Evolutionary conservation across 306 rosid genomes (phyloP).

Genomic region (Dryas octopetala): DNA sequence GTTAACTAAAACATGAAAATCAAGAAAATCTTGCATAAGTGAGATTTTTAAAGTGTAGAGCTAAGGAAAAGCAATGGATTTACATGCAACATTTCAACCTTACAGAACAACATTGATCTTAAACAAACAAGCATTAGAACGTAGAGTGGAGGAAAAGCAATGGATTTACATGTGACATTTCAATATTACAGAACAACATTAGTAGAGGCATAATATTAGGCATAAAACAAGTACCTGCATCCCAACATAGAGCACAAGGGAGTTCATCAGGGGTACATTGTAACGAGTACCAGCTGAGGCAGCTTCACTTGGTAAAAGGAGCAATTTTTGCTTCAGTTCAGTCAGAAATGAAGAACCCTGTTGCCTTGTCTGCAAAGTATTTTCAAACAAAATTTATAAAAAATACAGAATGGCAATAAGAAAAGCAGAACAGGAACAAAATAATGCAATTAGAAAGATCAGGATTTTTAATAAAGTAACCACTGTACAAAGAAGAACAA

Average conservation of each 20-base stretch:
- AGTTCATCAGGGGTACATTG: slow-evolving; percentile 91
- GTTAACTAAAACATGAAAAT: neutral
- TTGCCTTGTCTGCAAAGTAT: slow-evolving; percentile 68
- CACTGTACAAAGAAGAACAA: neutral
- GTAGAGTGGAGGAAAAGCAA: too few species aligned
- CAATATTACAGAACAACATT: neutral
- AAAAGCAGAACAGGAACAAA: neutral
- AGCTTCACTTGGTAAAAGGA: slow-evolving; percentile 72
- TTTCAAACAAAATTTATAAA: slow-evolving; percentile 5
- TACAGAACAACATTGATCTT: neutral
- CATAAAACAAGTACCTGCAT: slow-evolving; percentile 71
- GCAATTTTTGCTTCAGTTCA: slow-evolving; percentile 84
- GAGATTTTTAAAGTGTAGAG: neutral
- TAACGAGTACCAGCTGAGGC: slow-evolving; percentile 84
- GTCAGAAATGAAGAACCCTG: slow-evolving; percentile 63
- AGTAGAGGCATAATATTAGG: neutral
- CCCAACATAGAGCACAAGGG: slow-evolving; percentile 92
- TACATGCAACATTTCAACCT: neutral
- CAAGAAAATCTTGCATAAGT: neutral
- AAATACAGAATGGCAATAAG: neutral
- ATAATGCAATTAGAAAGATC: neutral
- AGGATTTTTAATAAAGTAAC: neutral
- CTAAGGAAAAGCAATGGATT: neutral
- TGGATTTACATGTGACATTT: too few species aligned
- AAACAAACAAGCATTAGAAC: neutral